Evolutionary conservation across 202 grass and related monocot genomes (phyloP).

Genomic region (Musa balbisiana): DNA sequence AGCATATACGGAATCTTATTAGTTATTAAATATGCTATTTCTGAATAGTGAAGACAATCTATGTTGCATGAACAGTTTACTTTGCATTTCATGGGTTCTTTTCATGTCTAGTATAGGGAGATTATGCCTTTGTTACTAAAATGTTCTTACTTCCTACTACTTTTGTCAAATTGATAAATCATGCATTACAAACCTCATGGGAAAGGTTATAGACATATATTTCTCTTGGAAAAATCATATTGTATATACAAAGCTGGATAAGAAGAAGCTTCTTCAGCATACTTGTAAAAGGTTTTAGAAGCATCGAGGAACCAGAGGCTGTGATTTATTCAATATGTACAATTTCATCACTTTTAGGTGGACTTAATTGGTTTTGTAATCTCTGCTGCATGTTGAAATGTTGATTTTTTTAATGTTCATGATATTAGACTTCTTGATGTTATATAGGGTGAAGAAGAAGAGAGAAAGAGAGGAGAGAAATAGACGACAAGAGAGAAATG

Average conservation of each 20-base stretch:
- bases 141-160: too few relatives aligned
- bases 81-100: neutral
- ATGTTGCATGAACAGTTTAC: neutral
- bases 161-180: too few relatives aligned
- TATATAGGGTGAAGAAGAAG: too few relatives aligned
- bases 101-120: neutral
- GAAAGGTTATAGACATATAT: too few relatives aligned
- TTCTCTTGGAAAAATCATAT: too few relatives aligned
- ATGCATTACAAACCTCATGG: too few relatives aligned
- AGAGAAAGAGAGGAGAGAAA: too few relatives aligned
- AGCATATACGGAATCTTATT: neutral
- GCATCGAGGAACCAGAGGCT: neutral
- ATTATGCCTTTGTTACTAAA: neutral
- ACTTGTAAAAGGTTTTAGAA: neutral
- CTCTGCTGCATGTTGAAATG: too few relatives aligned
- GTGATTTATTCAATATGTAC: neutral
- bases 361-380: neutral
- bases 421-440: too few relatives aligned
- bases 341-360: neutral
- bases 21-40: neutral
- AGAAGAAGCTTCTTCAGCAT: neutral
- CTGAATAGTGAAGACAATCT: neutral
- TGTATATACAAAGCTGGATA: too few relatives aligned
- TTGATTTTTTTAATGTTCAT: too few relatives aligned
- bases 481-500: too few relatives aligned